phyloP scores from a whole-genome alignment of 1,139 yeast species.

The Kluyveromyces sp. region DNA sequence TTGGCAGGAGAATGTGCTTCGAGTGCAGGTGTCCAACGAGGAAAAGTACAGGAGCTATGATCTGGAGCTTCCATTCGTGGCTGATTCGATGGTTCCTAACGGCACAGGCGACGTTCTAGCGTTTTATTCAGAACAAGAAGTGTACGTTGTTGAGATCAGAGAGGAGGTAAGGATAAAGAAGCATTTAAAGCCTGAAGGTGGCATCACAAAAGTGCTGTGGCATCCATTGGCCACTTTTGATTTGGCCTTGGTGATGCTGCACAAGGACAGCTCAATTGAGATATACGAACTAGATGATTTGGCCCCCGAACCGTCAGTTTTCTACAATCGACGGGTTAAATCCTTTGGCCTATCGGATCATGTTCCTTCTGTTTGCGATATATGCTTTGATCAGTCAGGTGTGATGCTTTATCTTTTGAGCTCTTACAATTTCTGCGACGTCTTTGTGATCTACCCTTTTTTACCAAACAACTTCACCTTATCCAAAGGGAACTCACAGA shows the following conservation, averaged over 20 bases:
- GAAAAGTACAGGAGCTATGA: neutral
- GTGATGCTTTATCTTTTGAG: conserved; percentile 44
- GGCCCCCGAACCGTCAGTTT: conserved; percentile 23
- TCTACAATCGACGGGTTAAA: conserved; percentile 17
- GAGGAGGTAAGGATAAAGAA: neutral
- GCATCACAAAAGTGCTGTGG: conserved; percentile 36
- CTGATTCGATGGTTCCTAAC: conserved; percentile 10
- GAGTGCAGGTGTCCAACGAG: neutral
- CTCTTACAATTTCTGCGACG: conserved; percentile 42
- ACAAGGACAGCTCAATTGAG: conserved; percentile 33
- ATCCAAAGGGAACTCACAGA: neutral
- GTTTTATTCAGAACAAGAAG: neutral
- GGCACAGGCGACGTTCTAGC: conserved; percentile 1
- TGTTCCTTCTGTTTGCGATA: conserved; percentile 28
- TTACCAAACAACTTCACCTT: conserved; percentile 33
- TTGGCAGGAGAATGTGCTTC: conserved; percentile 4
- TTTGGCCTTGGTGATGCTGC: conserved; percentile 37
- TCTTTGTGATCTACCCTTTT: conserved; percentile 51
- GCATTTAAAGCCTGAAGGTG: neutral
- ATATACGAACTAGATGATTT: conserved; percentile 33
- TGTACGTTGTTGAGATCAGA: conserved; percentile 1
- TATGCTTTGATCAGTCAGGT: conserved; percentile 42
- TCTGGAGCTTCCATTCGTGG: conserved; percentile 11
- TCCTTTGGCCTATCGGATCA: conserved; percentile 29
- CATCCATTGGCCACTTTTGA: conserved; percentile 39